These are phyloP conservation scores for Flammula alnicola DNA, from an alignment of 1,284 basidiomycete genomes.

Conservation along the genomic window DNA sequence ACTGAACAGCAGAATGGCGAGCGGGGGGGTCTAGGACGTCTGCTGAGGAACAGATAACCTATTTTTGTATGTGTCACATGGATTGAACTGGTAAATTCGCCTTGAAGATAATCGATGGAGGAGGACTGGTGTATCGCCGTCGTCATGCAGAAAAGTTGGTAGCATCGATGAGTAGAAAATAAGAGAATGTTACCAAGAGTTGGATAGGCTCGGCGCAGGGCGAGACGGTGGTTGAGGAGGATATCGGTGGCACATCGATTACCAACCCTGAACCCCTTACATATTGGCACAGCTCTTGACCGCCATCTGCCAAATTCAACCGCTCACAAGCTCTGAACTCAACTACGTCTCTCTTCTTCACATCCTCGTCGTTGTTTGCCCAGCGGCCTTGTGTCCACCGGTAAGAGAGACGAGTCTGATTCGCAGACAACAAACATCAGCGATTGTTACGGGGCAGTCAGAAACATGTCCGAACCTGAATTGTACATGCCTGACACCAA, in stretches of 20 bases:
- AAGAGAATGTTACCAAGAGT: constrained; percentile 2
- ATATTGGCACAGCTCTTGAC: constrained; percentile 29
- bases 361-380: constrained; percentile 9
- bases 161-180: constrained; percentile 1
- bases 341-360: constrained; percentile 7
- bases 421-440: constrained; percentile 20
- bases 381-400: constrained; percentile 8
- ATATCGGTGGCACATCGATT: constrained; percentile 29
- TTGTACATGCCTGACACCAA: constrained; percentile 52
- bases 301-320: constrained; percentile 25
- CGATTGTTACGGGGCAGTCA: constrained; percentile 16
- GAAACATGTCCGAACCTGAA: constrained; percentile 47
- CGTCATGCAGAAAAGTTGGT: neutral
- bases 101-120: constrained; percentile 20
- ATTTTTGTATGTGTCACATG: constrained; percentile 24
- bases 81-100: constrained; percentile 13
- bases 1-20: too few species aligned
- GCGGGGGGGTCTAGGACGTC: neutral
- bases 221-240: constrained; percentile 13
- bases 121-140: neutral
- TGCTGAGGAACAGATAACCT: constrained; percentile 6
- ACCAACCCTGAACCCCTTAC: constrained; percentile 31
- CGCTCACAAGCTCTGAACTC: constrained; percentile 10
- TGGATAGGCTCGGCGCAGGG: constrained; percentile 3
- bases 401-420: constrained; percentile 18